Base-by-base conservation (phyloP, 306 rosid species). In the Datisca glomerata region DNA sequence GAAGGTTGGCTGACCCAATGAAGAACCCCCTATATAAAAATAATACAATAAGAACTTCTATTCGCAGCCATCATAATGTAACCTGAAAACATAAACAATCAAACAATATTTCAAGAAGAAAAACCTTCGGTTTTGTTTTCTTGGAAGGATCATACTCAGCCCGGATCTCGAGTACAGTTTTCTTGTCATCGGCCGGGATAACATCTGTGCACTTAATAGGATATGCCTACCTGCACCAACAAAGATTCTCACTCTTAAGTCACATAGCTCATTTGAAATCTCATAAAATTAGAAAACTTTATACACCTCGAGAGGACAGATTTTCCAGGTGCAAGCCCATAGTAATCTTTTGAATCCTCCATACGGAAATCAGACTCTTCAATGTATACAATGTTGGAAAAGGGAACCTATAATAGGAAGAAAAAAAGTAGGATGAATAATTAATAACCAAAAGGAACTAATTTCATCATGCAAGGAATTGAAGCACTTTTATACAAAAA, bases 301-400 rank as follows among this genome's bases (percentile, higher is more conserved):
- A 57, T 56, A 46, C 48, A 83, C 95, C 93, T 89, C 66, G 84
- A 89, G 20, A 83, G 72, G 54, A 65, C 98, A 43, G 93, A 84
- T 72, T 89, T 89, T 24, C 95, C 95, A 31, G 86, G 95, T 41
- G 98, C 98, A 68, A 89, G 95, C 51, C 98, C 98, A 52, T 77
- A 84, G 55, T 80, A 89, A 51, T 84, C 98, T 59, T 84, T 89
- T 7, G 98, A 84, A 64, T 89, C 98, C 63, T 89, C 50, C 76
- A 77, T 55, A 54, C 91, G 95, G 59, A 89, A 84, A 52, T 89
- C 98, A 22, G 93, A 70, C 14, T 43, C 70, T n/a, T 89, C 98
- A 52, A 89, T 84, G 64, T 89, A 89, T 28, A 89, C 53, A 46
- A 73, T 55, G 45, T 68, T 84, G 68, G 98, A 70, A 68, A 89